Percentiles rank a stretch among this genome's conserved stretches.
Evolutionary conservation across 129 eudicot species (phyloP).

Genomic region (Saussurea involucrata): DNA sequence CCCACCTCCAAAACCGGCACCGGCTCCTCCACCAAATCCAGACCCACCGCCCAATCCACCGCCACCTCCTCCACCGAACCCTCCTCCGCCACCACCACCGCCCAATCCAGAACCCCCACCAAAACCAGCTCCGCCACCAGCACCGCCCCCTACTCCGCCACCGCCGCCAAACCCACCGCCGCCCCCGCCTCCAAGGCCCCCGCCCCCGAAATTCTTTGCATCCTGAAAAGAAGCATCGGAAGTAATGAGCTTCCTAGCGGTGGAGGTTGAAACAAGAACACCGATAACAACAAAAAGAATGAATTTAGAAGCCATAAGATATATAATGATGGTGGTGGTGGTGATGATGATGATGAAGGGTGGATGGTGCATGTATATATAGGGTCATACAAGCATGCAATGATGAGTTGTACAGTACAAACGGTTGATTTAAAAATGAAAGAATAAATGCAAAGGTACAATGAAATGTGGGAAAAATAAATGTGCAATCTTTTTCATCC

Average conservation of each 20-base stretch:
- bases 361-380: constrained; percentile 14
- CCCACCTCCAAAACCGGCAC: constrained; percentile 37
- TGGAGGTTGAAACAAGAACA: constrained; percentile 36
- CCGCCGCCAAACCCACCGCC: constrained; percentile 3
- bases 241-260: constrained; percentile 29
- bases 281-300: constrained; percentile 34
- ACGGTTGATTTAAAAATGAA: neutral
- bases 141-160: constrained; percentile 22
- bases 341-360: constrained; percentile 1
- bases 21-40: constrained; percentile 35
- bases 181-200: constrained; percentile 12
- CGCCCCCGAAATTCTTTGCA: constrained; percentile 32
- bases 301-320: constrained; percentile 30
- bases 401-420: constrained; percentile 23
- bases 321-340: neutral
- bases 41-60: constrained; percentile 38
- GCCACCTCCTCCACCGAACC: constrained; percentile 34
- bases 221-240: constrained; percentile 18
- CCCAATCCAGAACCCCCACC: constrained; percentile 23
- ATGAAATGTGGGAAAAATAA: neutral
- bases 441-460: neutral
- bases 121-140: constrained; percentile 11
- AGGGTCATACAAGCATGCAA: constrained; percentile 13
- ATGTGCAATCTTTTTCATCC: neutral
- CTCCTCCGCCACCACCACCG: constrained; percentile 34